phyloP scores from a whole-genome alignment of 2,329 filamentous ascomycete genomes.

The Talaromyces albobiverticillius region DNA sequence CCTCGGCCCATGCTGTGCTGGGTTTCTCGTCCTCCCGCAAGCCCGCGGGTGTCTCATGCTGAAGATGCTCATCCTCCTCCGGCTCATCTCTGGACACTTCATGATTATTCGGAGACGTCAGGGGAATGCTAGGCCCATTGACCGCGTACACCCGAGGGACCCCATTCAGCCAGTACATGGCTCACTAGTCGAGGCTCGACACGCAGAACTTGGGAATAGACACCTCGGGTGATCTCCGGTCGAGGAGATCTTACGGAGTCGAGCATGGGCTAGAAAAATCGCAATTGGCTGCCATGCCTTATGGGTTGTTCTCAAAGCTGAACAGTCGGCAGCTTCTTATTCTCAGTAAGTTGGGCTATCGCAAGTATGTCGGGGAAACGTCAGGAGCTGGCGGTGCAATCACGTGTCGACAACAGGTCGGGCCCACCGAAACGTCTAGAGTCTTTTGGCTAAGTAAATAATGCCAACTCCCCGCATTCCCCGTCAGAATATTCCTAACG shows the following conservation, averaged over 20 bases:
- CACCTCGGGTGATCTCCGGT: constrained; percentile 39
- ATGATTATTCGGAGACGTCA: constrained; percentile 25
- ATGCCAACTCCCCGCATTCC: constrained; percentile 16
- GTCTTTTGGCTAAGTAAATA: constrained; percentile 4
- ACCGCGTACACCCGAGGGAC: constrained; percentile 49
- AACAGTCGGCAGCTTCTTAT: neutral
- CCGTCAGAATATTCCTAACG: constrained; percentile 5
- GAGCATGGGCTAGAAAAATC: constrained; percentile 20
- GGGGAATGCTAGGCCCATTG: constrained; percentile 41
- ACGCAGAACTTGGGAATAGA: constrained; percentile 19
- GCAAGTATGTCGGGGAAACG: neutral
- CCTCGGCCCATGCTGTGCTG: constrained; percentile 48
- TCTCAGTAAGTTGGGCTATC: neutral
- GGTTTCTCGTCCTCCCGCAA: constrained; percentile 26
- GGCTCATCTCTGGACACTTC: constrained; percentile 14
- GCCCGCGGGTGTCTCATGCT: constrained; percentile 22
- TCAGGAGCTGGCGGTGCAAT: constrained; percentile 9
- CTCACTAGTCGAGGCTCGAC: constrained; percentile 28
- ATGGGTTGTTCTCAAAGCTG: constrained; percentile 9
- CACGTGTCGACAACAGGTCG: constrained; percentile 13
- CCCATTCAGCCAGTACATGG: constrained; percentile 52
- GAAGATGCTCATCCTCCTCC: constrained; percentile 15
- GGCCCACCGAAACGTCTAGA: constrained; percentile 17
- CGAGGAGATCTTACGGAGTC: constrained; percentile 21
- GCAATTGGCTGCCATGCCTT: constrained; percentile 24